These are phyloP conservation scores for Coemansia sp. DNA, from an alignment of 192 early-diverging fungal species.

Conservation along the genomic window DNA sequence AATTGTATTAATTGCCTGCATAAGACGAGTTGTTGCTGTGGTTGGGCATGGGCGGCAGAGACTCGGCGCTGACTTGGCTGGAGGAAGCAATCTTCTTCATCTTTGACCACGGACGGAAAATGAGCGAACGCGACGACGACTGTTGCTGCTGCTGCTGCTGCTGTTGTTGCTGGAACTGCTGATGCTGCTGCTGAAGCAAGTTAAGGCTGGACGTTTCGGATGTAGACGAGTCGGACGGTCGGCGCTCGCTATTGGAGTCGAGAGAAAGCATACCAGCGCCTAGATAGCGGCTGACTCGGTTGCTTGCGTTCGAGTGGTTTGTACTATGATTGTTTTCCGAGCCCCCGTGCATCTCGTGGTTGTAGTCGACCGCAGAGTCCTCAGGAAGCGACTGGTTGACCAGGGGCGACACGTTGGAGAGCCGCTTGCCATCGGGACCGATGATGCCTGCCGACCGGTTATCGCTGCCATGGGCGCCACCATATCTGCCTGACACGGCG, in stretches of 20 bases:
- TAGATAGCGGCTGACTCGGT: conserved; percentile 36
- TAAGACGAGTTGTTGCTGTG: conserved; percentile 40
- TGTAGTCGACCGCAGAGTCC: conserved; percentile 23
- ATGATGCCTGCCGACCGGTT: conserved; percentile 2
- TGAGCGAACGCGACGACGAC: conserved; percentile 33
- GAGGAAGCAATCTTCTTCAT: conserved; percentile 52
- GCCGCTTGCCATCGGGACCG: conserved; percentile 19
- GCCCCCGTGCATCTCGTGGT: background rate
- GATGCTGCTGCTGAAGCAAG: conserved; percentile 8
- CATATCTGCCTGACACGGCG: conserved; percentile 16
- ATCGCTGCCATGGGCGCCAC: conserved; percentile 11
- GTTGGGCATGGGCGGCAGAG: conserved; percentile 37
- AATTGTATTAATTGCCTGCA: conserved; percentile 15
- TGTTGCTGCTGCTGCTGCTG: conserved; percentile 27
- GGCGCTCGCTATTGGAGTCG: conserved; percentile 20
- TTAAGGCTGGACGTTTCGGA: conserved; percentile 9
- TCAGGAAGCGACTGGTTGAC: conserved; percentile 37
- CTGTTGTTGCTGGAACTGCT: conserved; percentile 20
- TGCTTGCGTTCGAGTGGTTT: conserved; percentile 20
- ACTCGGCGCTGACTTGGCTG: conserved; percentile 35
- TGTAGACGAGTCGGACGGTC: conserved; percentile 32
- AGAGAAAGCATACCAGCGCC: conserved; percentile 14
- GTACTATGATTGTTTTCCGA: no score
- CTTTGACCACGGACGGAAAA: conserved; percentile 53
- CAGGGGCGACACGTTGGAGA: conserved; percentile 32